These are phyloP conservation scores for Spencermartinsiella ligniputridi DNA, from an alignment of 1,139 yeast genomes.

Conservation along the genomic window DNA sequence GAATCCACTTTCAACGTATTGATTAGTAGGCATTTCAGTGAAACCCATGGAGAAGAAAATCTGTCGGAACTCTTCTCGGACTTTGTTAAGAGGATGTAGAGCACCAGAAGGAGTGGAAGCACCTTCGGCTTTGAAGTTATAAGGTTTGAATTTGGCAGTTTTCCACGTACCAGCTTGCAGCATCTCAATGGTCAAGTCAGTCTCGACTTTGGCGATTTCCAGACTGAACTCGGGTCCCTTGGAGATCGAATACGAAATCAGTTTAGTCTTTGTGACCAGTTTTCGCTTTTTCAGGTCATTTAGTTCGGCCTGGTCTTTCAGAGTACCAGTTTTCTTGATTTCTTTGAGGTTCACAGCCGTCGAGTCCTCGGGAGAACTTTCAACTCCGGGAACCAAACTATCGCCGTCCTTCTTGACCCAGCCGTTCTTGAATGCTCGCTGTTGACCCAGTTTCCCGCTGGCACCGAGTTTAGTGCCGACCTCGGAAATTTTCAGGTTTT, in stretches of 20 bases:
- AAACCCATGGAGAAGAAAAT: slow-evolving; percentile 97
- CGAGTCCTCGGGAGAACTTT: slow-evolving; percentile 53
- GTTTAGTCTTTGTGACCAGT: slow-evolving; percentile 66
- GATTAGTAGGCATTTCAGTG: slow-evolving; percentile 98
- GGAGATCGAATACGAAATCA: slow-evolving; percentile 65
- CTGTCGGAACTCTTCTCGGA: slow-evolving; percentile 95
- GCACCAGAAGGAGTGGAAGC: slow-evolving; percentile 84
- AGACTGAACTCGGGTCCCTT: slow-evolving; percentile 85
- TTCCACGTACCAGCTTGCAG: slow-evolving; percentile 73
- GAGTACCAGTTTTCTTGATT: slow-evolving; percentile 55
- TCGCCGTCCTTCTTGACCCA: slow-evolving; percentile 93
- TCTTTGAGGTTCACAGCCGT: slow-evolving; percentile 62
- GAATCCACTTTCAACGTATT: slow-evolving; percentile 95
- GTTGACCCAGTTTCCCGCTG: slow-evolving; percentile 89
- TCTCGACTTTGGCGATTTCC: slow-evolving; percentile 75
- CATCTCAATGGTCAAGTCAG: slow-evolving; percentile 95
- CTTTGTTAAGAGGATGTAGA: slow-evolving; percentile 92
- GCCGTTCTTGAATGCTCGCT: slow-evolving; percentile 96
- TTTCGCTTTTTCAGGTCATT: slow-evolving; percentile 92
- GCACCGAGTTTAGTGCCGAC: slow-evolving; percentile 74
- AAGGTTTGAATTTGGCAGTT: slow-evolving; percentile 81
- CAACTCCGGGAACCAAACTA: slow-evolving; percentile 53
- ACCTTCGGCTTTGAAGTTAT: slow-evolving; percentile 95
- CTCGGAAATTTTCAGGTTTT: slow-evolving; percentile 77
- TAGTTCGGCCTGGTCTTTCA: slow-evolving; percentile 61